Evolutionary conservation across 2,329 filamentous ascomycete genomes (phyloP), one percentile per base, ranked within the genome.

Genomic region (Penicillium italicum): DNA sequence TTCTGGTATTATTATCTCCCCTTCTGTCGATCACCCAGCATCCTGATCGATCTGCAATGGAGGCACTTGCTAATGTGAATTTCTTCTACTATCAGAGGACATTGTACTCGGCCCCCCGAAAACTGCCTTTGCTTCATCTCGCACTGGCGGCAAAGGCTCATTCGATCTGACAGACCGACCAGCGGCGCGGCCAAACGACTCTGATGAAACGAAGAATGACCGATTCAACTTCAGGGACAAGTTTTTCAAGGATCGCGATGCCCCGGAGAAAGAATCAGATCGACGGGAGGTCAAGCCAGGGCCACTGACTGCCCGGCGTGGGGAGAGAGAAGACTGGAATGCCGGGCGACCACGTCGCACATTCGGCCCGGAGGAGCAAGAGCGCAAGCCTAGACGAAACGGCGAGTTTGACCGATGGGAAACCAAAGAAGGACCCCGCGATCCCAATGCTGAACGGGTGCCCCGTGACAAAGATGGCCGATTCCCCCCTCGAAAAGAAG

Each of bases 101-200:
- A 88, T 95, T 55, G 82, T 94, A 56, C 87, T 96, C 55, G 91
- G 90, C 14, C 91, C 91, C 20, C 90, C 91, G 1, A 89, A 90
- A 72, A 90, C 85, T 44, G 85, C 85, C 42, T 96, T 97, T 73
- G 85, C 90, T 50, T 95, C 91, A 22, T 89, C 88, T 56, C 80
- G 84, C 57, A 71, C 74, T 50, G 65, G 71, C 60, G 73, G 74
- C 34, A 82, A 82, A 69, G 65, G 69, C 31, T 73, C 70, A 1
- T 72, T 76, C 53, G 79, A 81, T 55, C 66, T 73, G 45, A 71
- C 72, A 22, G 78, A 80, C 56, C 73, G 76, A 38, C 56, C 74
- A 24, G 71, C 74, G 50, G 71, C 74, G 50, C 74, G 76, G 14
- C 74, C 79, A 47, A 82, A 84, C 47, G 76, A 76, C 28, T 81